Evolutionary conservation across 805 yeast genomes (phyloP).

Genomic region (Ogataea methanolica): DNA sequence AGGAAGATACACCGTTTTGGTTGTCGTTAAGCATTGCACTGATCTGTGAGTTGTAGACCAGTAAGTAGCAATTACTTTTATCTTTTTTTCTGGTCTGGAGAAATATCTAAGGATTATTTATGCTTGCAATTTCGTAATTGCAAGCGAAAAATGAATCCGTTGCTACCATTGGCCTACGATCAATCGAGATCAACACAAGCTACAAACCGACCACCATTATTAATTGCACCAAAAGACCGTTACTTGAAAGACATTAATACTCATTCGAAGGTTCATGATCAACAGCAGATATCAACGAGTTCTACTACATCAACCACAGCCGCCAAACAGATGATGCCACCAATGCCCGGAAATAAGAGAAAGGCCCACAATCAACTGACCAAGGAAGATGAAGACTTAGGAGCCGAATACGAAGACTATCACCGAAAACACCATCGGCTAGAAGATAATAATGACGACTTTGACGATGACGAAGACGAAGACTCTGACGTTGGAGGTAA

Average conservation of each 20-base stretch:
- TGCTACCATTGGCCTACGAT: slow-evolving; percentile 49
- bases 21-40: too few species aligned
- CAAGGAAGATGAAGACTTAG: neutral
- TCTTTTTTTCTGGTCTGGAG: too few species aligned
- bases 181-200: slow-evolving; percentile 32
- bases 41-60: too few species aligned
- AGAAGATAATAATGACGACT: slow-evolving; percentile 3
- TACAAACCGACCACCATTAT: slow-evolving; percentile 8
- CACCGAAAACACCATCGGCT: neutral
- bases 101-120: too few species aligned
- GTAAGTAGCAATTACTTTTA: too few species aligned
- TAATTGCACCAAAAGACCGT: too few species aligned
- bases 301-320: neutral
- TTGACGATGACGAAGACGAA: neutral
- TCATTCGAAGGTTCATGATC: too few species aligned
- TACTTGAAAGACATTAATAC: too few species aligned
- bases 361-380: neutral
- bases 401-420: neutral
- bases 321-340: neutral
- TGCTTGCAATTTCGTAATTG: too few species aligned
- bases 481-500: neutral
- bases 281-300: neutral
- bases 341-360: neutral
- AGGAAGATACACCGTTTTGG: too few species aligned
- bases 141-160: slow-evolving; percentile 11